Conservation (phyloP, 2,329 filamentous ascomycete genomes). For the Magnaporthiopsis rhizophila region DNA sequence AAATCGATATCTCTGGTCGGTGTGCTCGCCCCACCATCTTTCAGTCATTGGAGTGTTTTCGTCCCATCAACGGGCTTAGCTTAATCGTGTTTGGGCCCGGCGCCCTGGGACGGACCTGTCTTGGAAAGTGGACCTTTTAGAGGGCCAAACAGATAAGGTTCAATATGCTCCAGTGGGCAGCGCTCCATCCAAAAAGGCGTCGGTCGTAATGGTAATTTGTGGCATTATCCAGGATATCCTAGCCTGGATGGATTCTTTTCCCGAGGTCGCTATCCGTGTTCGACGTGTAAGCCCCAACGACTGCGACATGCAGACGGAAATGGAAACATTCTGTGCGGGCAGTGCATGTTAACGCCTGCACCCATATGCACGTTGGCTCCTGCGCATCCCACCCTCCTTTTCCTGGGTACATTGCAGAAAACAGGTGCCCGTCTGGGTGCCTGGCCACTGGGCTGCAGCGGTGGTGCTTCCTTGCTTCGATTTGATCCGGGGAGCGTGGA, state of each 20-base stretch:
- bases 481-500: too few relatives aligned
- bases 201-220: not conserved
- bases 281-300: not conserved
- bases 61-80: not conserved
- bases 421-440: too few relatives aligned
- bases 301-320: not conserved
- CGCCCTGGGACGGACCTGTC: not conserved
- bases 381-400: not conserved
- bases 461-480: too few relatives aligned
- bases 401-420: not conserved
- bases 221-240: not conserved
- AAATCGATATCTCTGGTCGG: not conserved
- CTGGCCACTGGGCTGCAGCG: too few relatives aligned
- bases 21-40: too few relatives aligned
- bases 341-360: not conserved
- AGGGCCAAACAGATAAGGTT: not conserved
- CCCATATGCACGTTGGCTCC: not conserved
- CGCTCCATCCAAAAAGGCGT: not conserved
- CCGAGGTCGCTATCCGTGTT: not conserved
- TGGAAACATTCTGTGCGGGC: not conserved
- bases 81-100: not conserved
- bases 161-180: not conserved
- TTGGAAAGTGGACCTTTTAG: not conserved
- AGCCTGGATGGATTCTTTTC: not conserved
- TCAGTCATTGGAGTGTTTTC: too few relatives aligned